Evolutionary conservation across 306 rosid genomes (phyloP).

Genomic region (Castanea crenata): DNA sequence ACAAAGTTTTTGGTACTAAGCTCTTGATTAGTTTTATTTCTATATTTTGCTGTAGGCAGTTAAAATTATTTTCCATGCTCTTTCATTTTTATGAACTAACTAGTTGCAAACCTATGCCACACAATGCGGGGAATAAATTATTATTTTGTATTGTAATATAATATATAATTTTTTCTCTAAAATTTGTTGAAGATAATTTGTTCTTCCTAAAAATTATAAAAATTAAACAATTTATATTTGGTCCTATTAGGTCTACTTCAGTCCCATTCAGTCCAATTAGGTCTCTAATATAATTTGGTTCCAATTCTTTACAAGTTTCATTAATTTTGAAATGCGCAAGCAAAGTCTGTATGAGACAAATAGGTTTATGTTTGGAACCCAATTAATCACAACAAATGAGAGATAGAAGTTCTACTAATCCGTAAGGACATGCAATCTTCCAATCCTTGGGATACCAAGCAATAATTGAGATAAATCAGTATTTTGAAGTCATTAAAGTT

Average conservation of each 20-base stretch:
- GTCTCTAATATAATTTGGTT: background rate
- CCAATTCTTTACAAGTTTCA: too few species aligned
- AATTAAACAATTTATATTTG: too few species aligned
- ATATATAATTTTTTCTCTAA: too few species aligned
- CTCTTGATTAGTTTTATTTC: background rate
- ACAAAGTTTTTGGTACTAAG: too few species aligned
- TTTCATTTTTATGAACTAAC: too few species aligned
- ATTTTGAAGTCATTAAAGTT: background rate
- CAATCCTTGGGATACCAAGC: background rate
- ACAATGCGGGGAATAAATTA: too few species aligned
- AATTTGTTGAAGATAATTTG: too few species aligned
- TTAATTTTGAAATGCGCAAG: background rate
- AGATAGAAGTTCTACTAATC: background rate
- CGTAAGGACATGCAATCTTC: background rate
- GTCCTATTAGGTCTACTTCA: too few species aligned
- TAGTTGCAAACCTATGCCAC: too few species aligned
- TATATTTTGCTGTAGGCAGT: background rate
- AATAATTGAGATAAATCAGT: background rate
- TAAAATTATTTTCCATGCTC: background rate
- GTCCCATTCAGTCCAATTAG: too few species aligned
- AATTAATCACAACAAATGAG: background rate
- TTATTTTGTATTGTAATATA: too few species aligned
- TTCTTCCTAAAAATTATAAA: too few species aligned
- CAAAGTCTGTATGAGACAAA: background rate
- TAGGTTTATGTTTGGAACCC: background rate